phyloP scores from a whole-genome alignment of 2,329 filamentous ascomycete species.

The Onygenales sp. region DNA sequence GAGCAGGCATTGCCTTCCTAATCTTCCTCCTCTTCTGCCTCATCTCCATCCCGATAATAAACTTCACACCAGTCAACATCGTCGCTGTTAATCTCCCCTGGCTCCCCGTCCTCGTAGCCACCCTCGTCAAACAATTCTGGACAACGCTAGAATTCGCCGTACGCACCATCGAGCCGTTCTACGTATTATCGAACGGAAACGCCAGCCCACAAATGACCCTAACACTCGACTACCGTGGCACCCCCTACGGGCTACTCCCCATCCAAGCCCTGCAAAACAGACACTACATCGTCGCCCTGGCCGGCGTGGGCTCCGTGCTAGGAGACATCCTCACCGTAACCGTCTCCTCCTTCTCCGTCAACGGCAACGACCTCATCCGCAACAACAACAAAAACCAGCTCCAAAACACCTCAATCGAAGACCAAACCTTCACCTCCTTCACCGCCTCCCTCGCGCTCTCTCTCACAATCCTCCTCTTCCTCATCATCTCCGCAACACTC shows the following conservation, averaged over 20 bases:
- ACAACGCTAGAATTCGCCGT: slow-evolving; percentile 38
- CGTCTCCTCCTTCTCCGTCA: slow-evolving; percentile 37
- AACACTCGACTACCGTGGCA: slow-evolving; percentile 41
- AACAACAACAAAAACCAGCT: slow-evolving; percentile 9
- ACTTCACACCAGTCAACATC: slow-evolving; percentile 29
- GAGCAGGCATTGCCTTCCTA: slow-evolving; percentile 32
- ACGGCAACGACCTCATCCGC: slow-evolving; percentile 30
- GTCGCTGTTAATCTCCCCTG: slow-evolving; percentile 35
- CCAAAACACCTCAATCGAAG: slow-evolving; percentile 21
- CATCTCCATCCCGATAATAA: slow-evolving; percentile 32
- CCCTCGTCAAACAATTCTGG: slow-evolving; percentile 39
- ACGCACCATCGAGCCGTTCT: slow-evolving; percentile 41
- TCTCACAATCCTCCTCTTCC: slow-evolving; percentile 55
- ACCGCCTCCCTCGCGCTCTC: slow-evolving; percentile 55
- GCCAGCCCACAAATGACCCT: slow-evolving; percentile 36
- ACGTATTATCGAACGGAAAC: slow-evolving; percentile 34
- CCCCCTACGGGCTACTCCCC: slow-evolving; percentile 36
- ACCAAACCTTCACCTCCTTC: slow-evolving; percentile 49
- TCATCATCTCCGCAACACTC: slow-evolving; percentile 48
- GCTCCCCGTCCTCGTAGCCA: slow-evolving; percentile 37
- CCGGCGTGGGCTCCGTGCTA: slow-evolving; percentile 36
- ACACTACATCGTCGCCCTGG: slow-evolving; percentile 37
- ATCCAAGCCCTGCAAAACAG: slow-evolving; percentile 34
- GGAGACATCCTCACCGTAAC: slow-evolving; percentile 40
- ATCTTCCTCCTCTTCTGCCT: slow-evolving; percentile 30